Percentiles rank a stretch among this genome's conserved stretches.
phyloP scores from a whole-genome alignment of 495 filamentous ascomycete species.

The Talaromyces adpressus region DNA sequence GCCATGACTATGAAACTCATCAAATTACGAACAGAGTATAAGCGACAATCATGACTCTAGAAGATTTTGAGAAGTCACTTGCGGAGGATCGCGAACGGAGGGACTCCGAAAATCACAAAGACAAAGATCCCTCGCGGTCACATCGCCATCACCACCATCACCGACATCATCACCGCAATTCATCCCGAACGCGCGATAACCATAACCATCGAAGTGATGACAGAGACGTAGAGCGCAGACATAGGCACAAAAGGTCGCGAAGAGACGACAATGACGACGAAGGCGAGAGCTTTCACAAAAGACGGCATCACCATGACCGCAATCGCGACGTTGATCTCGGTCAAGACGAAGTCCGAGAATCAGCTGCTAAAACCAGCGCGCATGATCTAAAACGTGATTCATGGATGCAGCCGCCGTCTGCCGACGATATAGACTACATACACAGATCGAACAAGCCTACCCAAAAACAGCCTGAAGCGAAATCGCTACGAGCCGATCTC shows the following conservation, averaged over 20 bases:
- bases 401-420: slow-evolving; percentile 90
- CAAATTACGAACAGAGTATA: not conserved
- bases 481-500: slow-evolving; percentile 55
- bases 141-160: slow-evolving; percentile 29
- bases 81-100: slow-evolving; percentile 31
- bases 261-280: slow-evolving; percentile 39
- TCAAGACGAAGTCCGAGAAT: not conserved
- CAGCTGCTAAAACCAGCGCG: not conserved
- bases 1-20: not conserved
- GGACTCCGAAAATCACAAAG: slow-evolving; percentile 27
- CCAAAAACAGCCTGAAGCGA: slow-evolving; percentile 34
- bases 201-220: slow-evolving; percentile 23
- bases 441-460: slow-evolving; percentile 50
- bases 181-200: slow-evolving; percentile 35
- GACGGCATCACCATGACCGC: slow-evolving; percentile 25
- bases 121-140: slow-evolving; percentile 29
- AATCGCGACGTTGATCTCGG: slow-evolving; percentile 17
- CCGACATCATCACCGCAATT: slow-evolving; percentile 31
- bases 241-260: slow-evolving; percentile 49
- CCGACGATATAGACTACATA: slow-evolving; percentile 77
- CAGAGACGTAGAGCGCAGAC: slow-evolving; percentile 35
- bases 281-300: slow-evolving; percentile 27
- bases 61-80: slow-evolving; percentile 48
- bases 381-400: slow-evolving; percentile 57
- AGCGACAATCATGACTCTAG: slow-evolving; percentile 35